Evolutionary conservation across 2,329 filamentous ascomycete species (phyloP).

Genomic region (Fusarium globosum): DNA sequence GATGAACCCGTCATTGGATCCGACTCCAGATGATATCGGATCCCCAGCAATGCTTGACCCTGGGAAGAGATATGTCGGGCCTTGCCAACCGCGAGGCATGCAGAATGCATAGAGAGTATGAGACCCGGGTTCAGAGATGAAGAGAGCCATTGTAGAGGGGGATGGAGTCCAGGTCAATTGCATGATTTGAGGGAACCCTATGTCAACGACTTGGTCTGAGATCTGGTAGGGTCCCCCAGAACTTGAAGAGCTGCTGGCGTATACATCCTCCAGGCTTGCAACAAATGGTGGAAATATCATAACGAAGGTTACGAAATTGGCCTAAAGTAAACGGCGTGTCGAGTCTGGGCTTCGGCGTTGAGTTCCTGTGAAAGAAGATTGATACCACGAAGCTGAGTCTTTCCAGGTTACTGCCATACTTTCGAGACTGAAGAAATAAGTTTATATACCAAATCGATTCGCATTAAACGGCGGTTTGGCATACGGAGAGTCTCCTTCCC

Average conservation of each 20-base stretch:
- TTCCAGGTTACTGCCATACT: neutral
- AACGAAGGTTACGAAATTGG: neutral
- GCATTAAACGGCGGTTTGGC: accelerated
- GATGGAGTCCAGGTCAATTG: slow-evolving; percentile 30
- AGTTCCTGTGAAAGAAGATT: neutral
- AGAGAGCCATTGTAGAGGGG: slow-evolving; percentile 10
- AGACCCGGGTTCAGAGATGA: slow-evolving; percentile 5
- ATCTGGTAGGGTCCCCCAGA: slow-evolving; percentile 2
- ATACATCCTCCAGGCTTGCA: neutral
- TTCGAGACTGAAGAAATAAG: neutral
- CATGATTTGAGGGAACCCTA: slow-evolving; percentile 30
- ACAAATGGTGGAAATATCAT: slow-evolving; percentile 32
- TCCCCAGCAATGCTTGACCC: slow-evolving; percentile 1
- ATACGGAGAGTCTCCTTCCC: neutral
- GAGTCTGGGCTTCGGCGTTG: no score
- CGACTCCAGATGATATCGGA: slow-evolving; percentile 5
- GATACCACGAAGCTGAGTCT: neutral
- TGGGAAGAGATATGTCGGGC: slow-evolving; percentile 5
- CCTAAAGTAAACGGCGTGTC: no score
- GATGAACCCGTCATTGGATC: neutral
- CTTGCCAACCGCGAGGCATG: slow-evolving; percentile 27
- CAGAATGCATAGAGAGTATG: slow-evolving; percentile 8
- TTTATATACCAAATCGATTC: neutral
- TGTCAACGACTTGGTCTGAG: slow-evolving; percentile 15
- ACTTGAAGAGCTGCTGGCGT: neutral